Evolutionary conservation across 2,329 filamentous ascomycete species (phyloP), one percentile per base, ranked within the genome.

Genomic region (Corniculantispora saksenae): DNA sequence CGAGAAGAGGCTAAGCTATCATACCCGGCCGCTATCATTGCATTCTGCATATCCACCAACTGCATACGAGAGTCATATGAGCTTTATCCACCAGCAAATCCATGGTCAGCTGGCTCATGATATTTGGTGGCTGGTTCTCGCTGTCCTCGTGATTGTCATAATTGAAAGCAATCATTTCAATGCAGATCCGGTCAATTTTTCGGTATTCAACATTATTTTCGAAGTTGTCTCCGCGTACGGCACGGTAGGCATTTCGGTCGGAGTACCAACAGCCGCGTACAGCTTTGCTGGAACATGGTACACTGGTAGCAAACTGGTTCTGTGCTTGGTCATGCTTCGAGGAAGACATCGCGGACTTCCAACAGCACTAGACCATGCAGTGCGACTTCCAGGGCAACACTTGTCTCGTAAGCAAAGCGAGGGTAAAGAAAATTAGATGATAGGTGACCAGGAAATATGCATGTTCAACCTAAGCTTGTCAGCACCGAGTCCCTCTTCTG

Each of bases 61-160:
- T 9, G 25, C 50, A n/a, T 19, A 19, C 23, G 57, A 73, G 54
- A 81, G 79, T 9, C 80, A 77, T 17, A 76, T 79, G 62, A 81
- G 80, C 66, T 84, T 86, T 61, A 76, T 86, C 17, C 79, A 80
- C 48, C 81, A 84, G 67, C 87, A 90, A 71, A 78, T 90, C 25
- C 83, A 86, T n/a, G 83, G 83, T 7, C 88, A 91, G 72, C 81
- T 91, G 2, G 84, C 86, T 35, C 86, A 90, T 72, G 89, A 91
- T 70, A 78, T 91, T 19, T 90, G 88, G 88, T 87, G 83, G 78
- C 84, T 91, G 17, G 83, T 86, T 3, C 74, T 89, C 0, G 85
- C 86, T 2, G 81, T 89, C 15, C 79, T 90, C 58, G 73, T 87
- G 38, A 87, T 91, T 63, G 81, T 82, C 61, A 82, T 85, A 47